Evolutionary conservation across 2,329 filamentous ascomycete genomes (phyloP), one percentile per base, ranked within the genome.

Genomic region (Mycosphaerella sp.): DNA sequence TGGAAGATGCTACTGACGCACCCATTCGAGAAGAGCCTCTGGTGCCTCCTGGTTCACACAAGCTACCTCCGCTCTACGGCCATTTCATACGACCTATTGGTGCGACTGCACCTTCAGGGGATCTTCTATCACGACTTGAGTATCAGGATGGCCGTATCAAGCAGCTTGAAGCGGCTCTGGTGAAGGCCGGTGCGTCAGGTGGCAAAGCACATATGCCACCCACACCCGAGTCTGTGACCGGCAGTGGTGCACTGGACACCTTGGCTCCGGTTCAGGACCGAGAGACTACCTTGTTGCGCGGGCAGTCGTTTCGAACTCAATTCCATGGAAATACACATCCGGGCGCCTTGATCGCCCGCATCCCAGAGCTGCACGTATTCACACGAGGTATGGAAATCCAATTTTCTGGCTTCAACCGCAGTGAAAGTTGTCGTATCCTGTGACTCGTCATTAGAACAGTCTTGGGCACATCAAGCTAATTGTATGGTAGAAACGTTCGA

Each of bases 291-390:
- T 63, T 74, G 43, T 68, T 75, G 40, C 60, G 71, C 51, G 71
- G 71, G 0, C 73, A 68, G 48, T 65, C 65, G 0, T 75, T 74
- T 64, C 73, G 73, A 56, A 73, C 72, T 0, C 68, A 70, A 13
- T 75, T 73, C 53, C 68, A 71, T 50, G 73, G 73, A 4, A 65
- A 66, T 4, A 73, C 71, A 4, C 70, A 72, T 53, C 60, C 71
- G 2, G 64, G 69, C 16, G 59, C 62, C 3, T 50, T 64, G 25
- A 63, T 65, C 14, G 62, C 59, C 21, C 59, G 59, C 4, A 60
- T 65, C 8, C 60, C 62, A 14, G 62, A 64, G 28, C 57, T 66
- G 4, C 58, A 58, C 35, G 45, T 53, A 2, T 64, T 65, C 43
- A 64, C 63, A 6, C 51, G 59, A 37, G 45, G 45, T 48, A 30